Evolutionary conservation across 2,329 filamentous ascomycete species (phyloP).

Genomic region (Tolypocladium pustulatum): DNA sequence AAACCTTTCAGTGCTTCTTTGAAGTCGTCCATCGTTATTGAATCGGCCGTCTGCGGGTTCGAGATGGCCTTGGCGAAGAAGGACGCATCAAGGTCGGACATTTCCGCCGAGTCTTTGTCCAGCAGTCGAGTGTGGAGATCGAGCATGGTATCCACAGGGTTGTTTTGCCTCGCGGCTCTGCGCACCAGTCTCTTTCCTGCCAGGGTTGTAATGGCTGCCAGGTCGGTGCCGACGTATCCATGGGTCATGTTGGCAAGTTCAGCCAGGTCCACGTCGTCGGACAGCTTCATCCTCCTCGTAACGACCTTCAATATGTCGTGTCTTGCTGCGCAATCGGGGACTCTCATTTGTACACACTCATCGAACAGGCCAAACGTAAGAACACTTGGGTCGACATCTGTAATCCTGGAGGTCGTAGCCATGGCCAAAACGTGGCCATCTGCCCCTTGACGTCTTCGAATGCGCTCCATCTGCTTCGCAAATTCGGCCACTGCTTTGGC

Average conservation of each 20-base stretch:
- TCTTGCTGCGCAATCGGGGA: constrained; percentile 70
- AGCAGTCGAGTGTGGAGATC: constrained; percentile 3
- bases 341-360: constrained; percentile 75
- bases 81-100: background rate
- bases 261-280: constrained; percentile 61
- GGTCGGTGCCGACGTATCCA: constrained; percentile 86
- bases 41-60: background rate
- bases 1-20: constrained; percentile 57
- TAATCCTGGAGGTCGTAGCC: constrained; percentile 81
- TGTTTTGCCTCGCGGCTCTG: constrained; percentile 18
- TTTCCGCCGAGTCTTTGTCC: constrained; percentile 1
- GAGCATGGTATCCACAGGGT: constrained; percentile 8
- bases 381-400: constrained; percentile 72
- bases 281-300: constrained; percentile 53
- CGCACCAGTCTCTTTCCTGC: constrained; percentile 29
- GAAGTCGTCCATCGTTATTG: constrained; percentile 45
- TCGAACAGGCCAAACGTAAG: constrained; percentile 68
- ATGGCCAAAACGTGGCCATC: constrained; percentile 77
- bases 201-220: constrained; percentile 51
- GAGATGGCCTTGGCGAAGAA: background rate
- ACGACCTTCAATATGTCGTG: constrained; percentile 69
- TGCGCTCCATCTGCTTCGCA: constrained; percentile 74
- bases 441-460: constrained; percentile 58
- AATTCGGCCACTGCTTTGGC: constrained; percentile 78
- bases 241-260: constrained; percentile 74